These are phyloP conservation scores for Quercus cerris DNA, from an alignment of 306 rosid species.

Conservation along the genomic window DNA sequence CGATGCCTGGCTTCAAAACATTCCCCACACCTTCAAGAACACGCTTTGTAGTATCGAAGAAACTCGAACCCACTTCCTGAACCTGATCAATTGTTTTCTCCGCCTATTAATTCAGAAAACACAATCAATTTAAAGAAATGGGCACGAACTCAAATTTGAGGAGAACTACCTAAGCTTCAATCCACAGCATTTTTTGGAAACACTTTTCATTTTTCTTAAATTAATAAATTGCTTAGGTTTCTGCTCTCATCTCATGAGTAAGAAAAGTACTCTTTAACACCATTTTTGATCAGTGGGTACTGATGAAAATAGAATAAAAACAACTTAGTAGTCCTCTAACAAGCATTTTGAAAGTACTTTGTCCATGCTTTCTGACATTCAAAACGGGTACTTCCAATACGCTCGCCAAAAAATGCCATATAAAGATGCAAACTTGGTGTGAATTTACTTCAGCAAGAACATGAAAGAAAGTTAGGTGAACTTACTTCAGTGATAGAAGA, in stretches of 20 bases:
- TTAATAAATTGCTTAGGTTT: not conserved
- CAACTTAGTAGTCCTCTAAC: not conserved
- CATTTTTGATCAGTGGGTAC: not conserved
- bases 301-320: not conserved
- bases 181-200: not conserved
- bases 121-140: slow-evolving; percentile 4
- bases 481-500: slow-evolving; percentile 73
- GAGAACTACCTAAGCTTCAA: not conserved
- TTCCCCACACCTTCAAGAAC: slow-evolving; percentile 41
- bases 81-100: slow-evolving; percentile 79
- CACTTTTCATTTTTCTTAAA: not conserved
- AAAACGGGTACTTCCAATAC: not conserved
- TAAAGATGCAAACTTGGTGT: not conserved
- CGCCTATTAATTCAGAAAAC: slow-evolving; percentile 39
- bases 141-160: slow-evolving; percentile 4
- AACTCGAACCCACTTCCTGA: slow-evolving; percentile 66
- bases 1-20: slow-evolving; percentile 74
- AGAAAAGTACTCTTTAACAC: not conserved
- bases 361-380: not conserved
- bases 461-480: not conserved
- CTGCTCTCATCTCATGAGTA: not conserved
- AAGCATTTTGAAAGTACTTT: not conserved
- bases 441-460: not conserved
- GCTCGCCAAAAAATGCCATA: not conserved
- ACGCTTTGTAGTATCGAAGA: slow-evolving; percentile 44